Base-by-base conservation (phyloP, 306 rosid genomes). In the Prosopis cineraria region DNA sequence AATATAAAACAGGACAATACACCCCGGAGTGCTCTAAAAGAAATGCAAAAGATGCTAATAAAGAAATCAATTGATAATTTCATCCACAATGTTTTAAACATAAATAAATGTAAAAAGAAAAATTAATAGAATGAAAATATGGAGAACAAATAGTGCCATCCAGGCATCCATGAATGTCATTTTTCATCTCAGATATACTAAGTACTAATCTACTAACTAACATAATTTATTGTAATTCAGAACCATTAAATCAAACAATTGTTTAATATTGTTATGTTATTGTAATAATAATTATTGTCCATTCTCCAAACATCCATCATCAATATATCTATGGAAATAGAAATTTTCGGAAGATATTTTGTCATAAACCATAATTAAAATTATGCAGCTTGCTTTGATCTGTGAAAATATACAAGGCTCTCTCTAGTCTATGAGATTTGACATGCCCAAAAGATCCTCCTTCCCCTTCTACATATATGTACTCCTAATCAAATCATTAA, bases 1-100 rank as follows among this genome's bases (percentile, higher is more conserved):
- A 33, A 17, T 50, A 73, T 33, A 83, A 82, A 53, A n/a, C 24
- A 72, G 16, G 77, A 72, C 73, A 52, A 33, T 13, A 74, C 59
- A 80, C 16, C 68, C 74, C 56, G 45, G 34, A 4, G 59, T 43
- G 67, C 56, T 10, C 56, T 10, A 68, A 62, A 48, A 73, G 25
- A 34, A 44, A 24, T 68, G 44, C 41, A 76, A 45, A 70, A 45
- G 31, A 44, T 78, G 41, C 36, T 66, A 58, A 27, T 43, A 62
- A n/a, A 63, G 53, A 70, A 55, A 75, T 24, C 43, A 68, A 22
- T 40, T 37, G 24, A 17, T 25, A 16, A 75, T 10, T 73, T 50
- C 12, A 13, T 74, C 25, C 24, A 8, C 45, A 5, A 56, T 24
- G 30, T 12, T 44, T n/a, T n/a, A n/a, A n/a, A 16, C 17, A 52